Conservation (phyloP, 148 eudicot genomes). For the Nepenthes gracilis region DNA sequence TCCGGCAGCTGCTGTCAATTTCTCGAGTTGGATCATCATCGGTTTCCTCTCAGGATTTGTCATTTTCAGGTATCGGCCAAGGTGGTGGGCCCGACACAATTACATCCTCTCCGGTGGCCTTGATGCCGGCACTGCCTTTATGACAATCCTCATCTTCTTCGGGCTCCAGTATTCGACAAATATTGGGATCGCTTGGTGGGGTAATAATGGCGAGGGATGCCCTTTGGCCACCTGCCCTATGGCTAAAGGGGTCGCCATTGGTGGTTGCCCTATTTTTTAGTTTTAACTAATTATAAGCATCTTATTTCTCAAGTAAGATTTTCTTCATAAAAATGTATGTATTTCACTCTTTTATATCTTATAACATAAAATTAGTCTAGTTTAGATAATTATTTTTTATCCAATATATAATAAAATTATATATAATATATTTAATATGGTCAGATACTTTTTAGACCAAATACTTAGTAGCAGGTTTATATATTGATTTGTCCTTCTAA, state of each 20-base stretch:
- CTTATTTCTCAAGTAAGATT: too few species aligned
- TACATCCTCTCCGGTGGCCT: slow-evolving; percentile 72
- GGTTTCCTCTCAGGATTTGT: slow-evolving; percentile 61
- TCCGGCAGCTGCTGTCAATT: slow-evolving; percentile 72
- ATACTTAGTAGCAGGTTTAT: too few species aligned
- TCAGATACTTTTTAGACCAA: too few species aligned
- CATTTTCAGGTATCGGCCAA: slow-evolving; percentile 35
- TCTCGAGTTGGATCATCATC: slow-evolving; percentile 55
- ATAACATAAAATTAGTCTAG: too few species aligned
- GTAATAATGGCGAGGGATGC: slow-evolving; percentile 49
- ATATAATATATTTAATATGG: too few species aligned
- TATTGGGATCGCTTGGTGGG: slow-evolving; percentile 64
- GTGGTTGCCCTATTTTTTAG: slow-evolving; percentile 55
- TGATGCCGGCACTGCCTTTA: slow-evolving; percentile 64
- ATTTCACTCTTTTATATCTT: too few species aligned
- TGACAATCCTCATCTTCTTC: slow-evolving; percentile 48
- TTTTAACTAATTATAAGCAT: neutral
- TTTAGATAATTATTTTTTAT: too few species aligned
- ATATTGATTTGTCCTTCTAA: too few species aligned
- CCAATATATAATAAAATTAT: too few species aligned
- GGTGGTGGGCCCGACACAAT: slow-evolving; percentile 69
- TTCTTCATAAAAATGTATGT: too few species aligned
- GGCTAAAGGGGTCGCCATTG: slow-evolving; percentile 49
- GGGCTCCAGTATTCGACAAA: slow-evolving; percentile 28
- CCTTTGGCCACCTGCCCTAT: slow-evolving; percentile 75